Evolutionary conservation across 208 protist species (phyloP), one percentile per base, ranked within the genome.

Genomic region (Wallacemonas sp.): DNA sequence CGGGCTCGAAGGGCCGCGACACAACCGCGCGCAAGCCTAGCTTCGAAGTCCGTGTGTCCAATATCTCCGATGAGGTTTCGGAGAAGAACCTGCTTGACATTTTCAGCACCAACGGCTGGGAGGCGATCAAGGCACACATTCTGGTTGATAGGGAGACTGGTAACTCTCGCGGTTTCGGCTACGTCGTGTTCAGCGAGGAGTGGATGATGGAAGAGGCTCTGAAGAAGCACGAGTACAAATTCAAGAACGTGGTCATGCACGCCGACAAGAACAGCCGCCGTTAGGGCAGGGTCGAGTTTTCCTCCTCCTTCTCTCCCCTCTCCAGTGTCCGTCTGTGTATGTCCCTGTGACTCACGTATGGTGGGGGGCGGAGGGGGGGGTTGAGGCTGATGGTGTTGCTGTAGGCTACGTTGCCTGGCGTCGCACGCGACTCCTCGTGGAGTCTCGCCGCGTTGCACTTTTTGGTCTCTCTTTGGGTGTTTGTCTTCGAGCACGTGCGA

Each of bases 201-300:
- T 68, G 68, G 66, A 78, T 76, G 69, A 70, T 66, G 39, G 70
- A 83, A 24, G 53, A 58, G 22, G 75, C 74, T 8, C 66, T 89
- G 17, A 67, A 74, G 59, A 53, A 71, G 62, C 46, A 46, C 17
- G 37, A 57, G 26, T 73, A 76, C 65, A 68, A 69, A 46, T 95
- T 91, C 83, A 95, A 95, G 77, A 92, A 93, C 52, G 83, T 85
- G 3, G 85, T 90, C 36, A 78, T 95, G 59, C 67, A 72, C 42
- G 80, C 91, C 39, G 32, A 39, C 41, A 41, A 22, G 29, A 62
- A 69, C 32, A 69, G 41, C 41, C 39, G 33, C 38, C 41, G 41
- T 6, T 29, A 32, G 12, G n/a, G n/a, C 13, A 64, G 42, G 39
- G 21, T 55, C 9, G 5, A n/a, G 10, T n/a, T 13, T 0, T 33